These are phyloP conservation scores for Coemansia sp. DNA, from an alignment of 192 early-diverging fungal genomes.

Conservation along the genomic window DNA sequence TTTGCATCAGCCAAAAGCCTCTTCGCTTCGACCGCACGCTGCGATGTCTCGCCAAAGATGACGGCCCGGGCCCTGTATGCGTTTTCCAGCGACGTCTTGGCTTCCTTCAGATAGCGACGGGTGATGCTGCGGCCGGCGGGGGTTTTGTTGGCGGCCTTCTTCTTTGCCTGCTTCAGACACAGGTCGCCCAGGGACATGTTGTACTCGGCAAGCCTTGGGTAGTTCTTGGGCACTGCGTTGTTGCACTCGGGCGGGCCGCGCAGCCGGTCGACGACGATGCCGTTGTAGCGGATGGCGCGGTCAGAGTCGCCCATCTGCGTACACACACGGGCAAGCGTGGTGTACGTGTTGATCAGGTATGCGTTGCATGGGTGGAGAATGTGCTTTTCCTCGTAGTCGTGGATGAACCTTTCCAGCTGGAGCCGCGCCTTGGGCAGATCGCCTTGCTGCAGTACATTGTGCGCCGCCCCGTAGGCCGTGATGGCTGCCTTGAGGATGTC, in stretches of 20 bases:
- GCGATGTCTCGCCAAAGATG: constrained; percentile 48
- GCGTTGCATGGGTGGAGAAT: constrained; percentile 59
- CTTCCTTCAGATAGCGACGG: constrained; percentile 49
- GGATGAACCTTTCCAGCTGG: constrained; percentile 55
- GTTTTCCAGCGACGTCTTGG: constrained; percentile 34
- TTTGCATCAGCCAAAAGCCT: constrained; percentile 44
- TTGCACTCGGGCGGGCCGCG: constrained; percentile 26
- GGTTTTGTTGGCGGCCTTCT: constrained; percentile 51
- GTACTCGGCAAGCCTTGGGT: constrained; percentile 64
- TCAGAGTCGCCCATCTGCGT: constrained; percentile 40
- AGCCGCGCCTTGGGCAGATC: constrained; percentile 41
- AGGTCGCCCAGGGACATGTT: constrained; percentile 60
- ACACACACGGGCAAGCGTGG: constrained; percentile 44
- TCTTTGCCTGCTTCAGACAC: constrained; percentile 58
- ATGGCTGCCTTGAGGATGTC: constrained; percentile 60
- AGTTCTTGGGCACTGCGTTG: constrained; percentile 56
- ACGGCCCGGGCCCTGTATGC: constrained; percentile 30
- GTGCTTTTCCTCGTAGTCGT: constrained; percentile 50
- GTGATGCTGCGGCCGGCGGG: constrained; percentile 48
- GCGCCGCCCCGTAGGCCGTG: constrained; percentile 49
- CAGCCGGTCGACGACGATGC: constrained; percentile 53
- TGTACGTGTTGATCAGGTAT: constrained; percentile 53
- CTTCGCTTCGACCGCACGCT: constrained; percentile 29
- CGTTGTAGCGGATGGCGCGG: constrained; percentile 52
- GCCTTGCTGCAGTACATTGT: constrained; percentile 47